Percentiles rank a stretch among this genome's conserved stretches.
Conservation (phyloP, 2,329 filamentous ascomycete species). For the Emergomyces pasteurianus region DNA sequence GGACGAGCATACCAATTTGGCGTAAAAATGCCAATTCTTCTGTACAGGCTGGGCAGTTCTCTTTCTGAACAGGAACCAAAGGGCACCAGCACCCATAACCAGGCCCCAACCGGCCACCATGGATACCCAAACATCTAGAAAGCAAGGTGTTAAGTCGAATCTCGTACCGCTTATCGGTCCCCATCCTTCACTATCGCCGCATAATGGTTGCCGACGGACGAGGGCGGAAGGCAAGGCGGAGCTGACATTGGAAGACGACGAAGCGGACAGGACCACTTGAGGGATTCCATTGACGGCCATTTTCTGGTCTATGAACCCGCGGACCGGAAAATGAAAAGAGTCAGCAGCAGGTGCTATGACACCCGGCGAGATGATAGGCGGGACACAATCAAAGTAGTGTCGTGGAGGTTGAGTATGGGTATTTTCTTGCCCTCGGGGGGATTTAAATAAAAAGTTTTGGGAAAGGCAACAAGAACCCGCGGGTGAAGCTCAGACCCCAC, state of each 20-base stretch:
- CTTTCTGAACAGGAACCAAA: constrained; percentile 67
- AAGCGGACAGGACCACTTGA: constrained; percentile 15
- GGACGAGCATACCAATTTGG: constrained; percentile 59
- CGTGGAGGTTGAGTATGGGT: background rate
- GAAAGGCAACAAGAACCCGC: background rate
- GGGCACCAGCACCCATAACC: constrained; percentile 60
- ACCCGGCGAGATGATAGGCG: background rate
- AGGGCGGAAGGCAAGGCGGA: constrained; percentile 13
- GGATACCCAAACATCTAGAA: constrained; percentile 82
- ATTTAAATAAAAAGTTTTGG: too few relatives aligned
- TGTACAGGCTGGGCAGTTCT: constrained; percentile 54
- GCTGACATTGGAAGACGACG: constrained; percentile 6
- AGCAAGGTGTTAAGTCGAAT: constrained; percentile 95
- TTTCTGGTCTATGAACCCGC: constrained; percentile 9
- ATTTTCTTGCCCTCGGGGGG: background rate
- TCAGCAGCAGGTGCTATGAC: background rate
- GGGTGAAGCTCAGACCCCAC: background rate
- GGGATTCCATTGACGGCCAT: constrained; percentile 15
- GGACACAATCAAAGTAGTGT: background rate
- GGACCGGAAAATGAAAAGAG: constrained; percentile 5
- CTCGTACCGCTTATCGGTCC: constrained; percentile 76
- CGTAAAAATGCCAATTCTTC: constrained; percentile 87
- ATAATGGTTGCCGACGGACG: constrained; percentile 53
- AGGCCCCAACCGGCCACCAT: constrained; percentile 68
- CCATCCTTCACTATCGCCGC: constrained; percentile 87